Base-by-base conservation (phyloP, 306 rosid genomes). In the Malus sylvestris region DNA sequence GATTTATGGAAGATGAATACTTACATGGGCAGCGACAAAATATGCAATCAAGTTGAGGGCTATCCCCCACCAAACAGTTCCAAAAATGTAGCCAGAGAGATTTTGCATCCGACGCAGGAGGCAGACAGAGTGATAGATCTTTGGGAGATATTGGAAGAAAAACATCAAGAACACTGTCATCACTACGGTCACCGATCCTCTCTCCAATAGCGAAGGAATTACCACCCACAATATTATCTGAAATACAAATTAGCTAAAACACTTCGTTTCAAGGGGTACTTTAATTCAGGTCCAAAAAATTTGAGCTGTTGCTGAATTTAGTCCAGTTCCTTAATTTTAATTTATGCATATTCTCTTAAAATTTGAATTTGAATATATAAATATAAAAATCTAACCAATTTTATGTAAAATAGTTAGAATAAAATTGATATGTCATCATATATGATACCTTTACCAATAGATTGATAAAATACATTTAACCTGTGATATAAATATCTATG, bases 51-150 rank as follows among this genome's bases (percentile, higher is more conserved):
- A 57, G 81, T 95, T 95, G 73, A 95, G 97, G 58, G 99, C 96
- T 62, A 95, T 87, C 6, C 99, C 96, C 98, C 99, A 95, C 99
- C 99, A 95, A 75, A 90, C 90, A 0, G 97, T 95, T 33, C 96
- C 97, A 11, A 92, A 95, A 45, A 92, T 85, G 85, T 85, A 95
- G 78, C 97, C 97, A 2, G 97, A 81, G 70, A 88, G 87, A 66
- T 83, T 88, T 81, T 91, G 98, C 86, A 91, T 86, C 81, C 99
- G 93, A 15, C 99, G 96, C 79, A 95, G 57, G 22, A 88, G 81
- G 80, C 97, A 87, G 19, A 90, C 89, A 0, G 96, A 90, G 84
- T 92, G 99, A 74, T 85, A 95, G 32, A 95, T 84, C 83, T 95
- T 95, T 4, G 99, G 99, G 19, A 95, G 88, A 72, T 95, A 95